Base-by-base conservation (phyloP, 2,329 filamentous ascomycete species). In the Monosporascus sp. region DNA sequence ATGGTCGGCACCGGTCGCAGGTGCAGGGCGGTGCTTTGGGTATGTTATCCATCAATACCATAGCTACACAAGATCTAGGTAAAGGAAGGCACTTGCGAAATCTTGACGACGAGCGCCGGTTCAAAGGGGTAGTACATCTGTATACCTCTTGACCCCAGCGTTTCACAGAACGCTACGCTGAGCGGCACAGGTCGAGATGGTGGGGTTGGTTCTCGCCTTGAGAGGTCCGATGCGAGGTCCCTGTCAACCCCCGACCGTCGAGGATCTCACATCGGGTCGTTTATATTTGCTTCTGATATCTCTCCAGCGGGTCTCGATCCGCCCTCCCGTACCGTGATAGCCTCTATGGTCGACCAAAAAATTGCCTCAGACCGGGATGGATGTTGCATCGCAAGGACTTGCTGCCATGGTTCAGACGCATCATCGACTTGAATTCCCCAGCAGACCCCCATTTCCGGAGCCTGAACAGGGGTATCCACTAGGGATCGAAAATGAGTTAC, bases 91-190 rank as follows among this genome's bases (percentile, higher is more conserved):
- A 27, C 20, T 46, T 46, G 43, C 43, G 43, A 46, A 26, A 46
- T 46, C 24, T 31, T 26, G 22, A n/a, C n/a, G 26, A 7, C 43
- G 3, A 46, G 16, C n/a, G 43, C 14, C 43, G 24, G 24, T n/a
- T 26, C 20, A 19, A 27, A 24, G 43, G 24, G 5, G 17, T 31
- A 27, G 43, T 16, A 46, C 22, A 24, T 46, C 19, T 46, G 26
- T 46, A 24, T 46, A 24, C 20, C 43, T 26, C 20, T 24, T 46
- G 24, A 46, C 26, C 24, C 43, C 14, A 46, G 43, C 14, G 43
- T 46, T 46, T 46, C 43, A 46, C 43, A 46, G 26, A 24, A 46
- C 43, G 43, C 43, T 46, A 46, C 43, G 43, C 43, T 46, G 43
- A 46, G 43, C 43, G 43, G 43, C 11, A 46, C 14, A 46, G 43